Evolutionary conservation across 2,329 filamentous ascomycete species (phyloP).

Genomic region (Arthrinium puccinioides): DNA sequence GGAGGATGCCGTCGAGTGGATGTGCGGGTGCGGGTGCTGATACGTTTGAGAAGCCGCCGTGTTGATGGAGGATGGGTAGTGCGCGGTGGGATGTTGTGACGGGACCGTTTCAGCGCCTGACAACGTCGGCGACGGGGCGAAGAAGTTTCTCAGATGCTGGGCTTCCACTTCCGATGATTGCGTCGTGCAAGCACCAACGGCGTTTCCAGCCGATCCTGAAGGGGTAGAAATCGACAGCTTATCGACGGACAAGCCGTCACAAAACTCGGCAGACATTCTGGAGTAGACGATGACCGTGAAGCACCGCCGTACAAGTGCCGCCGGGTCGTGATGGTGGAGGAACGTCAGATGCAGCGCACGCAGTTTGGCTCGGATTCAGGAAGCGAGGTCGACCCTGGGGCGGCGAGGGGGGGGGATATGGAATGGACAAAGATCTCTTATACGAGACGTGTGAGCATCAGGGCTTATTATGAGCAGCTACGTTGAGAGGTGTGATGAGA

Average conservation of each 20-base stretch:
- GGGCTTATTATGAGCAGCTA: too few species aligned
- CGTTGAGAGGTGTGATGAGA: too few species aligned
- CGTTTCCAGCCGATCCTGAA: constrained; percentile 8
- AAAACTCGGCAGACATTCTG: constrained; percentile 14
- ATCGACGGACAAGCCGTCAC: constrained; percentile 16
- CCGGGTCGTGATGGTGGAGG: too few species aligned
- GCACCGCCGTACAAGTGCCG: neutral
- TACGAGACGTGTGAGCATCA: too few species aligned
- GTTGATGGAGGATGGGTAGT: constrained; percentile 2
- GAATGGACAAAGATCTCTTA: too few species aligned
- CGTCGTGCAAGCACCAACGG: constrained; percentile 12
- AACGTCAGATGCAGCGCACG: too few species aligned
- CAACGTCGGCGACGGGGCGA: constrained; percentile 11
- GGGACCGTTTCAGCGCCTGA: constrained; percentile 11
- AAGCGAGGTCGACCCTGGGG: too few species aligned
- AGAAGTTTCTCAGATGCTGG: constrained; percentile 7
- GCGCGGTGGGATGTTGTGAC: constrained; percentile 6
- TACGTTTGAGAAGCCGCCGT: constrained; percentile 10
- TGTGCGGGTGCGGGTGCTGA: constrained; percentile 6
- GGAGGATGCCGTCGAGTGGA: constrained; percentile 16
- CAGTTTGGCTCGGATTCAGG: too few species aligned
- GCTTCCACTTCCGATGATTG: constrained; percentile 14
- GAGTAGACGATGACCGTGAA: constrained; percentile 1
- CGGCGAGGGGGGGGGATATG: too few species aligned
- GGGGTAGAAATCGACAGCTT: constrained; percentile 5